Evolutionary conservation across 2,329 filamentous ascomycete species (phyloP).

Genomic region (Fusarium cicatricum): DNA sequence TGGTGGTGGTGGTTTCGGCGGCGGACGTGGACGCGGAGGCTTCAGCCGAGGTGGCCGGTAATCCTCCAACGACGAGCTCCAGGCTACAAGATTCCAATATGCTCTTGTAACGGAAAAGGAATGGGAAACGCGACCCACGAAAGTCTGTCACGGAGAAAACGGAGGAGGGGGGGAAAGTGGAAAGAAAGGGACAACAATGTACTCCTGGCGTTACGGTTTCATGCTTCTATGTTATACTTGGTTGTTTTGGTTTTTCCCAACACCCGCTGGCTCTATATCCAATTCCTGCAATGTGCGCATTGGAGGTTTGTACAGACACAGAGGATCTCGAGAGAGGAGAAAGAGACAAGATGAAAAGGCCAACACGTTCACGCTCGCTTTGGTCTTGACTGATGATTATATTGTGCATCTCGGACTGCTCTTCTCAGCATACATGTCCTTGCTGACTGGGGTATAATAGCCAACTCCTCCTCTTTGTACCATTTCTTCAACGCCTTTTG

Average conservation of each 20-base stretch:
- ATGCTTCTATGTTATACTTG: conserved; percentile 34
- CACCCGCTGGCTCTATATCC: conserved; percentile 32
- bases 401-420: not conserved
- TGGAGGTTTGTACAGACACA: conserved; percentile 41
- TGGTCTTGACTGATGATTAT: conserved; percentile 4
- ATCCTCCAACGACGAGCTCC: conserved; percentile 7
- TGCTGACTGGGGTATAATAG: conserved; percentile 23
- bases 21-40: conserved; percentile 42
- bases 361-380: conserved; percentile 28
- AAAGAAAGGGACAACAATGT: conserved; percentile 34
- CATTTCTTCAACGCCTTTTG: conserved; percentile 26
- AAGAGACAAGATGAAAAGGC: conserved; percentile 36
- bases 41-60: conserved; percentile 43
- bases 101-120: conserved; percentile 7
- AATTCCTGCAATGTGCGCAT: conserved; percentile 29
- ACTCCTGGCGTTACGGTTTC: conserved; percentile 36
- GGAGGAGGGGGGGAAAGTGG: conserved; percentile 10
- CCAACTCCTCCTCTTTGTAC: not conserved
- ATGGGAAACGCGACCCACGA: conserved; percentile 28
- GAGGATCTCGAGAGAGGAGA: conserved; percentile 36
- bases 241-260: conserved; percentile 21
- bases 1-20: conserved; percentile 42
- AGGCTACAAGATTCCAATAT: conserved; percentile 8
- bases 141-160: conserved; percentile 10
- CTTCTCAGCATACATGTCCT: not conserved